These are phyloP conservation scores for Scopulariopsis brevicaulis DNA, from an alignment of 2,329 filamentous ascomycete genomes.

Conservation along the genomic window DNA sequence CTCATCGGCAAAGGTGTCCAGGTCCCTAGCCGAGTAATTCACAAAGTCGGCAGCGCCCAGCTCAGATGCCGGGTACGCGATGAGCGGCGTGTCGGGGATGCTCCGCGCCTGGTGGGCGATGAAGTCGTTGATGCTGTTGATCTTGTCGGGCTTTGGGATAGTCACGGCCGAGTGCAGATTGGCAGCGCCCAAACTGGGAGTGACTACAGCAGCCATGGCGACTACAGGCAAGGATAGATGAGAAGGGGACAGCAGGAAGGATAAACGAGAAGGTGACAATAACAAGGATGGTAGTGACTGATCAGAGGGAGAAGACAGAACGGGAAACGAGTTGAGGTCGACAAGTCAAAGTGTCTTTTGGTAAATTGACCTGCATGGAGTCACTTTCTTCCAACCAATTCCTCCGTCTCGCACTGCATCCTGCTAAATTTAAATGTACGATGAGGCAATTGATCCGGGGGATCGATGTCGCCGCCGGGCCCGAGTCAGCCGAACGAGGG, in stretches of 20 bases:
- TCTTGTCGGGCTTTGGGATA: background rate
- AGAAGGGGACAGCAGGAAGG: background rate
- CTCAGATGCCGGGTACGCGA: background rate
- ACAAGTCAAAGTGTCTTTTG: background rate
- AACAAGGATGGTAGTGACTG: background rate
- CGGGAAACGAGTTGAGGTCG: background rate
- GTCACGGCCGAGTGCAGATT: background rate
- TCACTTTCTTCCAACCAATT: background rate
- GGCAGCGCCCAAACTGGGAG: background rate
- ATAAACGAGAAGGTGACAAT: background rate
- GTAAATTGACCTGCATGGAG: background rate
- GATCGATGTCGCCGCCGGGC: background rate
- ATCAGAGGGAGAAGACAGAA: background rate
- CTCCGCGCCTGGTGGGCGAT: background rate
- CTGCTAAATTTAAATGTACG: background rate
- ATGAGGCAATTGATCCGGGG: background rate
- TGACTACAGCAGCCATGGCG: background rate
- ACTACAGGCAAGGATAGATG: background rate
- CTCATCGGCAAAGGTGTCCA: background rate
- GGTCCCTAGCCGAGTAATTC: background rate
- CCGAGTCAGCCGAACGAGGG: background rate
- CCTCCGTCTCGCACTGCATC: background rate
- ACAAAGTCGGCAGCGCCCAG: background rate
- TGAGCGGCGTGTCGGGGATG: background rate
- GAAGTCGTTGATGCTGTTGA: background rate